phyloP scores from a whole-genome alignment of 2,329 filamentous ascomycete species.

The Endothia cerciana region DNA sequence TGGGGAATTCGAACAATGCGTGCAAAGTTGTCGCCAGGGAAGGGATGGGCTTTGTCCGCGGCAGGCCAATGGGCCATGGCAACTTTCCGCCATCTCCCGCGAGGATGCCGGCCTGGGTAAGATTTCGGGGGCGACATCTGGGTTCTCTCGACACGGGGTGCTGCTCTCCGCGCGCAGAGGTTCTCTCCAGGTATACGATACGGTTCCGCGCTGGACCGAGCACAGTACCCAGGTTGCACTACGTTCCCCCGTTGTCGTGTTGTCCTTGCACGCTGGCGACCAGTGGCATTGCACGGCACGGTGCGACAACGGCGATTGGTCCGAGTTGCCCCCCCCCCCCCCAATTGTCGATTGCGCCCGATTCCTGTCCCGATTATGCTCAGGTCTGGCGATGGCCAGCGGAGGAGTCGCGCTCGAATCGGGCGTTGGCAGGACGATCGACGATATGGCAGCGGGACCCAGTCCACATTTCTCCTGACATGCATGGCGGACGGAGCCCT shows the following conservation, averaged over 20 bases:
- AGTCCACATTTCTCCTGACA: constrained; percentile 9
- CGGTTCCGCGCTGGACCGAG: background rate
- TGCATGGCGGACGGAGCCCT: background rate
- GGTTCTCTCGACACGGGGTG: no score
- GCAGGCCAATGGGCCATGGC: constrained; percentile 13
- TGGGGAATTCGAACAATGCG: constrained; percentile 17
- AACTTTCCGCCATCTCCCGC: constrained; percentile 8
- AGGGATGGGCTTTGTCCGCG: constrained; percentile 11
- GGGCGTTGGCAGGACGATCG: constrained; percentile 16
- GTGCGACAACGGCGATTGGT: background rate
- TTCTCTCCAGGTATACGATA: no score
- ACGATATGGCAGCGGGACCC: background rate
- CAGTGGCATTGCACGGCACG: background rate
- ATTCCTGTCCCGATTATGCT: background rate
- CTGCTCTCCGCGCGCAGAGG: no score
- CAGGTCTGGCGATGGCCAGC: background rate
- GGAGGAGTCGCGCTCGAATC: constrained; percentile 10
- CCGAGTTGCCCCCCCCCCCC: no score
- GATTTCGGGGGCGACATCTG: background rate
- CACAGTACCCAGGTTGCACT: background rate
- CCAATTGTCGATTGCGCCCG: constrained; percentile 3
- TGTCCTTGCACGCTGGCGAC: background rate
- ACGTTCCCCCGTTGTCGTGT: background rate
- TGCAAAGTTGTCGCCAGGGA: constrained; percentile 12
- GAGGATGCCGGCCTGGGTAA: constrained; percentile 14